Base-by-base conservation (phyloP, 495 filamentous ascomycete genomes). In the Parathielavia appendiculata region DNA sequence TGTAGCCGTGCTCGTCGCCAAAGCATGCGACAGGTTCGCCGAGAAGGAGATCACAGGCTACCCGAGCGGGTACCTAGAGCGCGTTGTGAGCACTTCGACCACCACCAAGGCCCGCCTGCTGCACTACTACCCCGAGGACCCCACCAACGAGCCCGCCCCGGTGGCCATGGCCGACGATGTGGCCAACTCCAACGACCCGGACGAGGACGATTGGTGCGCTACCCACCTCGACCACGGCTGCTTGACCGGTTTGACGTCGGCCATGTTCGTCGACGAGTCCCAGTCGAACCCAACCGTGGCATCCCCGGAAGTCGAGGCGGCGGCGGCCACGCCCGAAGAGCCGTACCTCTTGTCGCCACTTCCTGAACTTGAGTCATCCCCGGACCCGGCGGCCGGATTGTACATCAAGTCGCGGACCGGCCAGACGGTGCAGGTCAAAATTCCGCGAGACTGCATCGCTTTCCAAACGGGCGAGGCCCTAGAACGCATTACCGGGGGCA, bases 401-500 rank as follows among this genome's bases (percentile, higher is more conserved):
- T 97, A 97, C 72, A 96, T 98, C 72, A 86, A 87, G 60, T 91
- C 90, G 35, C 86, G 93, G 14, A 82, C 83, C 1, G 90, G 88
- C 5, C 69, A 83, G 22, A 82, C 87, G 14, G 86, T 89, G 22
- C 91, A 96, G 69, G 89, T 97, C 61, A 85, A 84, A 61, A 97
- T 98, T 54, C 93, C 93, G 1, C 77, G 82, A 34, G 90, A 95
- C 64, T 92, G 90, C 71, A 83, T 98, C 36, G 93, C 89, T 0
- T 98, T 98, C 65, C 93, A 98, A 78, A 98, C 93, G 0, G 93
- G 93, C 0, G 91, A 97, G 69, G 86, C 93, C 1, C 73, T 98
- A 52, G 85, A 97, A 74, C 73, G 88, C 14, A 96, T 98, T 66
- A 97, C 93, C 3, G 71, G 77, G 36, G 95, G 95, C 6, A 85